Percentiles rank a stretch among this genome's conserved stretches.
phyloP scores from a whole-genome alignment of 441 rosid genomes.

The Adansonia rubrostipa region DNA sequence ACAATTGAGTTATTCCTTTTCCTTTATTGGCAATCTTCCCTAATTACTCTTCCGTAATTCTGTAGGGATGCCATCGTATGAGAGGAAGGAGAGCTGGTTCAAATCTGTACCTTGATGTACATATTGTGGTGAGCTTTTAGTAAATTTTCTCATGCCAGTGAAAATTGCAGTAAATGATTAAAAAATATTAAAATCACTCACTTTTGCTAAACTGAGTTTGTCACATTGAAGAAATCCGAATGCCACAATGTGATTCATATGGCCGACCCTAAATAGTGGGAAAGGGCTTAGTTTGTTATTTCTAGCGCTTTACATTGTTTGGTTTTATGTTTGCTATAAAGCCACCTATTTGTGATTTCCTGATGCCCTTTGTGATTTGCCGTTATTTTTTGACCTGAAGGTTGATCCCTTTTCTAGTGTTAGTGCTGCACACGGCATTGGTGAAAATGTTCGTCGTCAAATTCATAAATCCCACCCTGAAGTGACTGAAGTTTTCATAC shows the following conservation, averaged over 20 bases:
- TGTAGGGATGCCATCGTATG: constrained; percentile 91
- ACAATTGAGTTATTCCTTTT: constrained; percentile 10
- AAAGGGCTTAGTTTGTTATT: background rate
- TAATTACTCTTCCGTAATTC: constrained; percentile 23
- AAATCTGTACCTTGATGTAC: constrained; percentile 84
- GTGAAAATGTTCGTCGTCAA: constrained; percentile 76
- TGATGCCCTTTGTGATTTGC: background rate
- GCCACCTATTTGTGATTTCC: background rate
- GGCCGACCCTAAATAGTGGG: background rate
- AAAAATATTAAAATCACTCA: background rate
- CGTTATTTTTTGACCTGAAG: constrained; percentile 43
- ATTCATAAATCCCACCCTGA: constrained; percentile 67
- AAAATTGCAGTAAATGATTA: constrained; percentile 6
- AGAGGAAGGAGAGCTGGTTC: constrained; percentile 99
- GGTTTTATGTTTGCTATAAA: background rate
- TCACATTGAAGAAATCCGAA: constrained; percentile 17
- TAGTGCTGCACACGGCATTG: constrained; percentile 86
- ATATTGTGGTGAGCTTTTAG: constrained; percentile 73
- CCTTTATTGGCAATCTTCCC: constrained; percentile 12
- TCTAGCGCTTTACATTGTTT: background rate
- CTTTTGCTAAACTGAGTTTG: constrained; percentile 15
- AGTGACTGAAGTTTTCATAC: constrained; percentile 91
- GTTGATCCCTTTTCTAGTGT: constrained; percentile 91
- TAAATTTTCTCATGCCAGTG: background rate
- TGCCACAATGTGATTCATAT: constrained; percentile 15